Evolutionary conservation across 495 filamentous ascomycete genomes (phyloP).

Genomic region (Penicillium lividum): DNA sequence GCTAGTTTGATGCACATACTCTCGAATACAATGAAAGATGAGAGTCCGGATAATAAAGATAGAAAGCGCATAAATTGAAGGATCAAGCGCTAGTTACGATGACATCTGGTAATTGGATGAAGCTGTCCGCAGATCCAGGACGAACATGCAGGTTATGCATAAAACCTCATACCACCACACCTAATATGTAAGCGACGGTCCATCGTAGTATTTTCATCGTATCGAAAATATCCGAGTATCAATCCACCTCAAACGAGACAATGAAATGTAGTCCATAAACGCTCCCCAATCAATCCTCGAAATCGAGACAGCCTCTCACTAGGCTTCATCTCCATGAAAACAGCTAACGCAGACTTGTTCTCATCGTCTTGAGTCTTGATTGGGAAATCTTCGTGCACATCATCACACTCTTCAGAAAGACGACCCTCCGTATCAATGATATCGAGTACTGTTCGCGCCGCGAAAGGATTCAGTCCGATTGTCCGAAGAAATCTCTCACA

Average conservation of each 20-base stretch:
- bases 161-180: too few relatives aligned
- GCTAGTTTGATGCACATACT: too few relatives aligned
- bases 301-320: neutral
- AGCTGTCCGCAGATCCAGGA: too few relatives aligned
- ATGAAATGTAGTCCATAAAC: neutral
- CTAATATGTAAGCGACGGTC: too few relatives aligned
- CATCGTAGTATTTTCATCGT: neutral
- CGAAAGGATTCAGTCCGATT: constrained; percentile 79
- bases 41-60: too few relatives aligned
- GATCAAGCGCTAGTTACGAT: too few relatives aligned
- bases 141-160: too few relatives aligned
- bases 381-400: neutral
- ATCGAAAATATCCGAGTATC: neutral
- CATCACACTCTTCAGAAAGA: neutral
- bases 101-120: too few relatives aligned
- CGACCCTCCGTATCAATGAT: constrained; percentile 30
- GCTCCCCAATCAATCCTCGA: neutral
- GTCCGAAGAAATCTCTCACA: constrained; percentile 75
- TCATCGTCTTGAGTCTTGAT: neutral
- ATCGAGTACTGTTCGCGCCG: constrained; percentile 67
- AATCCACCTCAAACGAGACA: neutral
- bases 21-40: too few relatives aligned
- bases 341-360: neutral
- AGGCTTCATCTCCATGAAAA: neutral
- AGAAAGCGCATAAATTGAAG: too few relatives aligned